Conservation (phyloP, 441 rosid genomes). For the Erysimum cheiri region DNA sequence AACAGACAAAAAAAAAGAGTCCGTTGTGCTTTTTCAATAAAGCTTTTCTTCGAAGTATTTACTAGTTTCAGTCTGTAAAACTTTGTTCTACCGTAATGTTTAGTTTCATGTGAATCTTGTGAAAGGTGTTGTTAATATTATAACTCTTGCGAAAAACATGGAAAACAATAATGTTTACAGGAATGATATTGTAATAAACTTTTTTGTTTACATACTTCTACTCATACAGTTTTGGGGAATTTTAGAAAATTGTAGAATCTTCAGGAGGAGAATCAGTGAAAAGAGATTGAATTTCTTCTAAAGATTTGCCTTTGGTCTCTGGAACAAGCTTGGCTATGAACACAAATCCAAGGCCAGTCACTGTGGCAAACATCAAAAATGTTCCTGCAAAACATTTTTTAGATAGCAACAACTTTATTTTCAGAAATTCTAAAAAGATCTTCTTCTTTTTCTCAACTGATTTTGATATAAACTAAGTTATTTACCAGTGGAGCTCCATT, state of each 20-base stretch:
- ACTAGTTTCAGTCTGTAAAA: constrained; percentile 29
- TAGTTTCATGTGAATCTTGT: constrained; percentile 30
- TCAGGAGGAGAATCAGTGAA: constrained; percentile 18
- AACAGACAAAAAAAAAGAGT: background rate
- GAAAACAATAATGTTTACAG: constrained; percentile 28
- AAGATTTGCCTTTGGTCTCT: constrained; percentile 53
- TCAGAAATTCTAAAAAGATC: too few species aligned
- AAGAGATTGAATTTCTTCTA: constrained; percentile 54
- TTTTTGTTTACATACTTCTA: background rate
- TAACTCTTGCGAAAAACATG: constrained; percentile 16
- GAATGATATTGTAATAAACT: constrained; percentile 14
- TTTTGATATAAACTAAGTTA: too few species aligned
- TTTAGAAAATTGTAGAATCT: constrained; percentile 3
- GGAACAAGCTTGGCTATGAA: constrained; percentile 47
- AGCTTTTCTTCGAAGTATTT: constrained; percentile 10
- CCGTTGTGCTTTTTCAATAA: constrained; percentile 5
- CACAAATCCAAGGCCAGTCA: constrained; percentile 28
- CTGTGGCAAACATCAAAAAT: constrained; percentile 42
- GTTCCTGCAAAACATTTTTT: constrained; percentile 39
- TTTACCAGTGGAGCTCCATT: constrained; percentile 40
- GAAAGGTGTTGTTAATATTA: constrained; percentile 27
- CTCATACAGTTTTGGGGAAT: background rate
- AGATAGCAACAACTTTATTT: background rate
- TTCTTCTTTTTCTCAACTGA: too few species aligned
- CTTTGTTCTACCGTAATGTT: constrained; percentile 9